Evolutionary conservation across 2,329 filamentous ascomycete genomes (phyloP).

Genomic region (Fusarium beomiforme): DNA sequence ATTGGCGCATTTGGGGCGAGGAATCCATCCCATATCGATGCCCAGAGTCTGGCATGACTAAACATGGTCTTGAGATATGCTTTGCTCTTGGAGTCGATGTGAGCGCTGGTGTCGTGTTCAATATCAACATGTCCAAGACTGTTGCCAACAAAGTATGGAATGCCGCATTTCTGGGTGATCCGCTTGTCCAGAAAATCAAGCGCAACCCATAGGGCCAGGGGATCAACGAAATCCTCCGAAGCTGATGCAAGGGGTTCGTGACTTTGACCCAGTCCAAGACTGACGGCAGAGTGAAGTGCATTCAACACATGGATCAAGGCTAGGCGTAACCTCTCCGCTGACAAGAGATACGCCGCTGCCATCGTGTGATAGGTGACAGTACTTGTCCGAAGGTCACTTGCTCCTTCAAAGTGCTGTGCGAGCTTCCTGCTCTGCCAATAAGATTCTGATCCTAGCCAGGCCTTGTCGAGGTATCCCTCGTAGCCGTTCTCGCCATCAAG

Average conservation of each 20-base stretch:
- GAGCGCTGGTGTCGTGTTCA: background rate
- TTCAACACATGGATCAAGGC: background rate
- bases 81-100: background rate
- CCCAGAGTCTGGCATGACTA: background rate
- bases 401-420: background rate
- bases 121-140: background rate
- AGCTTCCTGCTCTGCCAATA: background rate
- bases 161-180: background rate
- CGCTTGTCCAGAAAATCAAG: background rate
- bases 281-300: background rate
- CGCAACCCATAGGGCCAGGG: background rate
- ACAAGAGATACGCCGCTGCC: background rate
- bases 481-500: accelerated
- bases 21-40: background rate
- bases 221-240: background rate
- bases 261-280: background rate
- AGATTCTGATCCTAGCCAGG: background rate
- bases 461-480: background rate
- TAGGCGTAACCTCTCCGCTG: background rate
- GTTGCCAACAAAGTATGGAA: background rate
- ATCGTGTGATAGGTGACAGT: background rate
- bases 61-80: background rate
- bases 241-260: background rate
- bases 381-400: background rate
- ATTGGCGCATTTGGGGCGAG: background rate